Evolutionary conservation across 768 basidiomycete species (phyloP).

Genomic region (Trametes cingulata): DNA sequence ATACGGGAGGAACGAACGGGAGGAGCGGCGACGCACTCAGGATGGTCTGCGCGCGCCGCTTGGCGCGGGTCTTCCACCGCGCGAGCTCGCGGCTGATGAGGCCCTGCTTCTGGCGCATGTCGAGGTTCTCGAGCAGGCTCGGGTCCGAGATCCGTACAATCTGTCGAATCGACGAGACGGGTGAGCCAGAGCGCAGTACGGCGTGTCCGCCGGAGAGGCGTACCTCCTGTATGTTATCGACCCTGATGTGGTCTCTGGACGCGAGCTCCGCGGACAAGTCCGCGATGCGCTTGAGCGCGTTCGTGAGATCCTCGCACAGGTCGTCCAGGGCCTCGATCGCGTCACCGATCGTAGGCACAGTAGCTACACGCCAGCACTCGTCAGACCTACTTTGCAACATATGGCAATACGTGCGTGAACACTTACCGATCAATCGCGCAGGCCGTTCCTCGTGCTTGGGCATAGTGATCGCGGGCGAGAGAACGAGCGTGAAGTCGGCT

Average conservation of each 20-base stretch:
- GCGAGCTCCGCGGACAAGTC: conserved; percentile 71
- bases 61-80: conserved; percentile 41
- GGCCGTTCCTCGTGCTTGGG: conserved; percentile 59
- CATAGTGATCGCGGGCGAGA: conserved; percentile 65
- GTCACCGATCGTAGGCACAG: conserved; percentile 76
- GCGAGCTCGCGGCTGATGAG: conserved; percentile 66
- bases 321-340: conserved; percentile 65
- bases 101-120: conserved; percentile 66
- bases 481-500: conserved; percentile 67
- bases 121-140: conserved; percentile 62
- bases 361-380: conserved; percentile 44
- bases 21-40: conserved; percentile 46
- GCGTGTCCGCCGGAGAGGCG: too few relatives aligned
- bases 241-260: conserved; percentile 66
- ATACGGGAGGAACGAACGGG: too few relatives aligned
- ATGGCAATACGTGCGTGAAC: not conserved
- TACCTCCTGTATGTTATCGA: conserved; percentile 74
- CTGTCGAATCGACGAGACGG: conserved; percentile 26
- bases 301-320: conserved; percentile 60
- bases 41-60: conserved; percentile 51
- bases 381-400: not conserved
- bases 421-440: conserved; percentile 58
- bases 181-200: not conserved
- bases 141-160: conserved; percentile 54
- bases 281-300: conserved; percentile 63